Evolutionary conservation across 176 grass and related monocot genomes (phyloP).

Genomic region (Microstegium vimineum): DNA sequence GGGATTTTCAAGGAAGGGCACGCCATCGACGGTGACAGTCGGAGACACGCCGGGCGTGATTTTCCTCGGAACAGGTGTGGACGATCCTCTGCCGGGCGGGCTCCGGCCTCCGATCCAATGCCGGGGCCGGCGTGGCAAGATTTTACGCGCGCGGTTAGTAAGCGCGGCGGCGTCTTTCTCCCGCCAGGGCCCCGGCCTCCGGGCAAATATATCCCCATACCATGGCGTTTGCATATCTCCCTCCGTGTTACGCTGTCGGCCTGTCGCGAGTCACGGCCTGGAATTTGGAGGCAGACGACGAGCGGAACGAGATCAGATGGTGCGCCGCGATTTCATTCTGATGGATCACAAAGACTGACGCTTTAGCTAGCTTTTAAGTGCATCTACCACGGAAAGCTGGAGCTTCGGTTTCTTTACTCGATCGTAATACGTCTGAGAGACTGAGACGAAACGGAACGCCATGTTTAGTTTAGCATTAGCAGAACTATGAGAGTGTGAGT

Average conservation of each 20-base stretch:
- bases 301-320: background rate
- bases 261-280: constrained; percentile 22
- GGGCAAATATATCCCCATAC: too few relatives aligned
- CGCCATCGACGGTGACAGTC: background rate
- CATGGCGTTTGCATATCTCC: too few relatives aligned
- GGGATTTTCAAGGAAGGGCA: background rate
- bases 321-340: background rate
- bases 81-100: background rate
- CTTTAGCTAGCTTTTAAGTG: background rate
- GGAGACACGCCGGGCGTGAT: background rate
- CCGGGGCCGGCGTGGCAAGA: background rate
- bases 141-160: constrained; percentile 1
- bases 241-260: background rate
- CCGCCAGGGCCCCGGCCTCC: too few relatives aligned
- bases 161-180: background rate
- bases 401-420: background rate
- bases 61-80: constrained; percentile 26
- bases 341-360: background rate
- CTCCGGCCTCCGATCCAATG: background rate
- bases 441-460: background rate
- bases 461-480: background rate
- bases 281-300: constrained; percentile 1
- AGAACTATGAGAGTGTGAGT: background rate
- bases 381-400: constrained; percentile 9
- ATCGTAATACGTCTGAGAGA: too few relatives aligned